Evolutionary conservation across 345 rosid genomes (phyloP), one percentile per base, ranked within the genome.

Genomic region (Euphorbia peplus): DNA sequence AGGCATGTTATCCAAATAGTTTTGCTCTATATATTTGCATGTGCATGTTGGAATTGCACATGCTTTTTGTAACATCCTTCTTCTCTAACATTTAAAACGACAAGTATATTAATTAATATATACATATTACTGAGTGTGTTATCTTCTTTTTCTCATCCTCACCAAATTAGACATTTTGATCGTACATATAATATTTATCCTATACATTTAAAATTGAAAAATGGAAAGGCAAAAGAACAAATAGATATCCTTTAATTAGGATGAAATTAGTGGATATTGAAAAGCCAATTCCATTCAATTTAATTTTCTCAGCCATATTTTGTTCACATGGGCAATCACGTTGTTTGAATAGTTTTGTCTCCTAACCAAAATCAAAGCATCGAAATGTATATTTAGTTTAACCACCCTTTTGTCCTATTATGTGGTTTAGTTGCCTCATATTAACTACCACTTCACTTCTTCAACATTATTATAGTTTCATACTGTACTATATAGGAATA

Each of bases 41-140:
- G 81, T 73, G 77, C 76, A 60, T 70, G 73, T 46, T 56, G 58
- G 52, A 30, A 14, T 64, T 55, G 75, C 82, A 73, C 85, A 76
- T 78, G 85, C 61, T 41, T 67, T 70, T 67, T 39, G 69, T n/a
- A 5, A 28, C 51, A 57, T 26, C 32, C 41, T 58, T 29, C 29
- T 58, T 58, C 47, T 59, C 24, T 24, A 30, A 51, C 24, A 61
- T 50, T 8, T 65, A 39, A 67, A 57, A 69, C 41, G 42, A 64
- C 53, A 58, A 60, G 41, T 30, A 57, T 18, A 39, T 39, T 35
- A 35, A 35, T 35, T 35, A 35, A 35, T 35, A n/a, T n/a, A n/a
- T 35, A 35, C 39, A 35, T 35, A 13, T 3, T 12, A 47, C 47
- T 47, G 4, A 22, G 8, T 55, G 59, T 55, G 32, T 12, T 29